phyloP scores from a whole-genome alignment of 192 early-diverging fungal species.

The Coemansia sp. region DNA sequence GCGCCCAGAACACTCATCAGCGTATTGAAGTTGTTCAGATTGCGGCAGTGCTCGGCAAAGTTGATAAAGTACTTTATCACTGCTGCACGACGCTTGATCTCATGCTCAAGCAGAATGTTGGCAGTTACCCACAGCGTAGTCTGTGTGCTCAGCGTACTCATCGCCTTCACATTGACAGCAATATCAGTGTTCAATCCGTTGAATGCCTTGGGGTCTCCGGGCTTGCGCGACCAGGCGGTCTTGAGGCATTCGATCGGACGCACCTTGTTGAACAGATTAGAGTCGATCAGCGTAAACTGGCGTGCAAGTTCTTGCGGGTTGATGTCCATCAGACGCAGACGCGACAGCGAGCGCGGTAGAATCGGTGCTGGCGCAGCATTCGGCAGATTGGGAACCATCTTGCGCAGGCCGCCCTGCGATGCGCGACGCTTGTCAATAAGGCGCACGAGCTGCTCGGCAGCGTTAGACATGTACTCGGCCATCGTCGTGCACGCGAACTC shows the following conservation, averaged over 20 bases:
- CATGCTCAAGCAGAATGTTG: constrained; percentile 75
- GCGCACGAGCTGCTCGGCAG: constrained; percentile 69
- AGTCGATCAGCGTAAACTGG: constrained; percentile 93
- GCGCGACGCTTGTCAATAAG: constrained; percentile 74
- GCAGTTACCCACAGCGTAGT: constrained; percentile 86
- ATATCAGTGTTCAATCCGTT: constrained; percentile 53
- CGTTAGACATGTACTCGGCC: constrained; percentile 66
- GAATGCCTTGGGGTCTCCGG: constrained; percentile 56
- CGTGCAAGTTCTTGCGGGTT: constrained; percentile 91
- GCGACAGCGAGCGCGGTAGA: constrained; percentile 74
- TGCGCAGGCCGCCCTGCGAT: constrained; percentile 58
- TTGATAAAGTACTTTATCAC: constrained; percentile 84
- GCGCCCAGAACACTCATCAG: constrained; percentile 88
- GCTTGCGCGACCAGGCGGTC: constrained; percentile 81
- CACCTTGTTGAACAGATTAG: constrained; percentile 77
- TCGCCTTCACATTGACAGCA: constrained; percentile 82
- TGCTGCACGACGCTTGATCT: constrained; percentile 72
- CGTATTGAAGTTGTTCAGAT: constrained; percentile 93
- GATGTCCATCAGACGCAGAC: constrained; percentile 80
- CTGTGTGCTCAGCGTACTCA: constrained; percentile 82
- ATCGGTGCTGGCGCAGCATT: constrained; percentile 73
- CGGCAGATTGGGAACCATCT: constrained; percentile 61
- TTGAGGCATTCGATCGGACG: constrained; percentile 85
- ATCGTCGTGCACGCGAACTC: constrained; percentile 73
- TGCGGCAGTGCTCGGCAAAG: constrained; percentile 77